Conservation (phyloP, 139 green algal genomes). For the Marvania coccoides region DNA sequence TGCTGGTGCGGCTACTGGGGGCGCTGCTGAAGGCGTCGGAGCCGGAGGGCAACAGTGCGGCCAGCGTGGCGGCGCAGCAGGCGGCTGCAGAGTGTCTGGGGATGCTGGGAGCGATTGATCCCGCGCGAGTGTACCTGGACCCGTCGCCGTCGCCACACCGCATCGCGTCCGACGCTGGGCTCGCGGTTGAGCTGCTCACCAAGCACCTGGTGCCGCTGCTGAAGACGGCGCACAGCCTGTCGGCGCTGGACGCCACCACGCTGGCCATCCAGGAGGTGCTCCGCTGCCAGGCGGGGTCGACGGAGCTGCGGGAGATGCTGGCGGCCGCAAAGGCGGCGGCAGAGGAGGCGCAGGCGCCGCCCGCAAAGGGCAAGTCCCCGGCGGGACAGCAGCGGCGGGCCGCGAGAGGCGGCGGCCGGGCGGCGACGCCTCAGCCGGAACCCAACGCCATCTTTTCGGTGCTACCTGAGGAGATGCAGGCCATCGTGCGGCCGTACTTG, state of each 20-base stretch:
- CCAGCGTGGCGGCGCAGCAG: conserved; percentile 29
- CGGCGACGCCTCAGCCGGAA: not conserved
- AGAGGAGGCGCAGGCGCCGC: not conserved
- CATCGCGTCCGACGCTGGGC: conserved; percentile 1
- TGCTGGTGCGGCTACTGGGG: conserved; percentile 46
- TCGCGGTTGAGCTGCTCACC: conserved; percentile 35
- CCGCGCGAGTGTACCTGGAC: conserved; percentile 37
- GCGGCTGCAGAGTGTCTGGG: conserved; percentile 67
- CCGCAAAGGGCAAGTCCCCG: not conserved
- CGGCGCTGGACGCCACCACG: conserved; percentile 60
- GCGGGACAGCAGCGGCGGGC: conserved; percentile 17
- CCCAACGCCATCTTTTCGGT: conserved; percentile 11
- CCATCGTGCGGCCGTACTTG: conserved; percentile 42
- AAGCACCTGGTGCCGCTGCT: conserved; percentile 76
- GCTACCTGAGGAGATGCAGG: conserved; percentile 9
- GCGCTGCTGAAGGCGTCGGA: conserved; percentile 67
- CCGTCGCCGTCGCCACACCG: not conserved
- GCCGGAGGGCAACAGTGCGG: conserved; percentile 23
- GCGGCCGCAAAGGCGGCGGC: not conserved
- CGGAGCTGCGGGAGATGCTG: not conserved
- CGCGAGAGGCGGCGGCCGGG: not conserved
- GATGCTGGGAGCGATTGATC: conserved; percentile 74
- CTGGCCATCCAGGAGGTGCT: conserved; percentile 68
- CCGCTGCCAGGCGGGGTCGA: conserved; percentile 15
- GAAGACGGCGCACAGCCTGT: conserved; percentile 56